Evolutionary conservation across 176 grass and related monocot species (phyloP), one percentile per base, ranked within the genome.

Genomic region (Urochloa ruziziensis): DNA sequence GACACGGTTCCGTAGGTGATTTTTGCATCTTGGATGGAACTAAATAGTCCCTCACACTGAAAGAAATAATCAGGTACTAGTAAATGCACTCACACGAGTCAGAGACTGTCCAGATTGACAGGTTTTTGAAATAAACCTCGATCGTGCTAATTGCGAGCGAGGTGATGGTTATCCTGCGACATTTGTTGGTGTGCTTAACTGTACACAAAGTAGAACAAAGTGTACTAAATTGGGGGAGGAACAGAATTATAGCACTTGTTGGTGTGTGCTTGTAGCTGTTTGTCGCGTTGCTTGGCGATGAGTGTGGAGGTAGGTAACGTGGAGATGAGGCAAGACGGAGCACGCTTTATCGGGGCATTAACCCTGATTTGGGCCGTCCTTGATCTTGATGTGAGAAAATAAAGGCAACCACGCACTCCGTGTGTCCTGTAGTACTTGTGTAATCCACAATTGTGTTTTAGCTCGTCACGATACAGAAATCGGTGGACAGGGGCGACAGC

Each of bases 311-410:
- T 70, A 52, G 63, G 25, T 88, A 78, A 78, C 43, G 80, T 83
- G 86, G 43, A 53, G 70, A n/a, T 16, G 73, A 69, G n/a, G 86
- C 63, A 62, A 77, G n/a, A 42, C 34, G 11, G 16, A 32, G 14
- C n/a, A 62, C 52, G 67, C 73, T 87, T 87, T 77, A 82, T 82
- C 4, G 72, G 63, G 32, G 32, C 39, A 39, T 49, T 39, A 70
- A 70, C 52, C 42, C 37, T 61, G 39, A 70, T 85, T 46, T 46
- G 25, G 40, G 6, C 14, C n/a, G 15, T 46, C 25, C n/a, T 16
- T 47, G 39, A 40, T 39, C n/a, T n/a, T n/a, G 67, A 70, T 70
- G n/a, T 60, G 54, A 44, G 29, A 48, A 32, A 33, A 25, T 37
- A 70, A 47, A 58, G 9, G 13, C n/a, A 2, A 25, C 10, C 82